phyloP scores from a whole-genome alignment of 345 rosid species.

The Salix udensis region DNA sequence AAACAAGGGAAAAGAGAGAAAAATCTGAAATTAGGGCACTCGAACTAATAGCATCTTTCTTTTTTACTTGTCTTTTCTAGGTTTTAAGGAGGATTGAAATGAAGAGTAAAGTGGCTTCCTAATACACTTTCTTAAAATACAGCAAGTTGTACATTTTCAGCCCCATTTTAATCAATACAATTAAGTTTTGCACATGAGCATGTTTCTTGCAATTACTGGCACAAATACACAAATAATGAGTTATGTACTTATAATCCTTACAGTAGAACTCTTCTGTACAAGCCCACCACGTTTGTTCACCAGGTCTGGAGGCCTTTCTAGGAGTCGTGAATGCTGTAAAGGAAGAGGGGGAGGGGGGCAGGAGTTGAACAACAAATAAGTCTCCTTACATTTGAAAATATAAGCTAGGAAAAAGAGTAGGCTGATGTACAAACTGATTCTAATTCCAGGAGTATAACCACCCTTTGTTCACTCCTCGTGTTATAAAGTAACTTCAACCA shows the following conservation, averaged over 20 bases:
- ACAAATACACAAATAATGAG: background rate
- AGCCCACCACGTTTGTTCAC: constrained; percentile 63
- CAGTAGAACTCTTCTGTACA: constrained; percentile 63
- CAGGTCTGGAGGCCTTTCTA: constrained; percentile 82
- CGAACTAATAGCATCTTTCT: background rate
- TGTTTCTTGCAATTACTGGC: background rate
- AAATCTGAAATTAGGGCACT: constrained; percentile 17
- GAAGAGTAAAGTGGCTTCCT: background rate
- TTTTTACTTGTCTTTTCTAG: background rate
- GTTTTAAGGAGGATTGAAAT: background rate
- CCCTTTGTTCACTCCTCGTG: background rate
- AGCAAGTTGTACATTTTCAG: background rate
- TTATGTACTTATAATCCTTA: constrained; percentile 41
- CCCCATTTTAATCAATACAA: background rate
- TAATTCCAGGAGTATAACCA: background rate
- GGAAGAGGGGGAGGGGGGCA: background rate
- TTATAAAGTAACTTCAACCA: background rate
- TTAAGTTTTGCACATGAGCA: background rate
- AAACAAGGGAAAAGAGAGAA: constrained; percentile 8
- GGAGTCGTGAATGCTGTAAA: constrained; percentile 69
- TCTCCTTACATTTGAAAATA: background rate
- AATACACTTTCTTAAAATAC: background rate
- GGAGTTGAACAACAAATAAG: constrained; percentile 3
- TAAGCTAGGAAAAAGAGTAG: background rate
- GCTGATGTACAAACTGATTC: background rate